Evolutionary conservation across 2,329 filamentous ascomycete genomes (phyloP).

Genomic region (Meredithiella fracta): DNA sequence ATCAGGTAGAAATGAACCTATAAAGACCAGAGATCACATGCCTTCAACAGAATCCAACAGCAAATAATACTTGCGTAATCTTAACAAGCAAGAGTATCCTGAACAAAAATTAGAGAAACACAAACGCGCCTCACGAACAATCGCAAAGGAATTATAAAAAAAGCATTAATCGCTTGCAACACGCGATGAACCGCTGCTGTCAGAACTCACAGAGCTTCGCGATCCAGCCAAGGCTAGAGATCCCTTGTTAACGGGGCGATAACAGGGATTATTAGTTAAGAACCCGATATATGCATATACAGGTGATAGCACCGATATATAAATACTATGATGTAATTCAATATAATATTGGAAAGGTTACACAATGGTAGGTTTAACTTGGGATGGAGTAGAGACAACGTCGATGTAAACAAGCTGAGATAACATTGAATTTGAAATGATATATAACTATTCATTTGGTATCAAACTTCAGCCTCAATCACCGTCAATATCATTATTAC

Average conservation of each 20-base stretch:
- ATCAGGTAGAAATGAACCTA: too few species aligned
- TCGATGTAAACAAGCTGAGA: too few species aligned
- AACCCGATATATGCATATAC: background rate
- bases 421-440: too few species aligned
- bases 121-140: background rate
- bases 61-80: too few species aligned
- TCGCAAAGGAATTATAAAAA: background rate
- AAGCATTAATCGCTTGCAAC: background rate
- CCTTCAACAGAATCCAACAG: too few species aligned
- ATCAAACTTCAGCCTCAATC: too few species aligned
- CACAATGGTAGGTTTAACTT: background rate
- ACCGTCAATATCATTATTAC: too few species aligned
- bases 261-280: background rate
- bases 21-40: too few species aligned
- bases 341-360: background rate
- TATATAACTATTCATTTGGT: too few species aligned
- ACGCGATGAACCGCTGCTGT: background rate
- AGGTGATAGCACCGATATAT: background rate
- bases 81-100: background rate
- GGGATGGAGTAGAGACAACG: too few species aligned
- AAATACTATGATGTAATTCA: background rate
- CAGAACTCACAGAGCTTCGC: constrained; percentile 1
- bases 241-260: constrained; percentile 6
- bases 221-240: constrained; percentile 11
- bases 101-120: too few species aligned